Conservation (phyloP, 192 early-diverging fungal genomes). For the Backusella australiensis region DNA sequence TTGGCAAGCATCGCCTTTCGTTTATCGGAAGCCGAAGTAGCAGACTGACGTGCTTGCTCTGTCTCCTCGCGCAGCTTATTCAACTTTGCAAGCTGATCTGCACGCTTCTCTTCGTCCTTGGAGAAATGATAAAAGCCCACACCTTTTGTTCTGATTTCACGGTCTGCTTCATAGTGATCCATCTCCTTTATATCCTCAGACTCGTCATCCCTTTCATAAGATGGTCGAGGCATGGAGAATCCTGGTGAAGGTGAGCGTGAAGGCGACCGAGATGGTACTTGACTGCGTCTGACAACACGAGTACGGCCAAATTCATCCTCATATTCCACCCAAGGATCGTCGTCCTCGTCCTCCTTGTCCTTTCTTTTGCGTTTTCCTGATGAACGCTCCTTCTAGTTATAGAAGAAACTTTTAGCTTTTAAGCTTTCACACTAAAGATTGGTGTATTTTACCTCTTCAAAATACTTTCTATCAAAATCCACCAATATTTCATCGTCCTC, state of each 20-base stretch:
- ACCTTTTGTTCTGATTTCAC: slow-evolving; percentile 64
- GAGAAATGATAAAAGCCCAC: slow-evolving; percentile 71
- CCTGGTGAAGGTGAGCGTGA: slow-evolving; percentile 7
- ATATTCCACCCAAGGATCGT: slow-evolving; percentile 76
- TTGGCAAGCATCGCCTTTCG: slow-evolving; percentile 30
- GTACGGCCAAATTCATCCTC: slow-evolving; percentile 76
- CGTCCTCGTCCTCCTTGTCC: slow-evolving; percentile 8
- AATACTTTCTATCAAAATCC: slow-evolving; percentile 55
- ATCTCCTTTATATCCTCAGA: neutral
- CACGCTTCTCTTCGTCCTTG: slow-evolving; percentile 58
- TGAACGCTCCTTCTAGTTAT: slow-evolving; percentile 9
- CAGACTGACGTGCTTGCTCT: slow-evolving; percentile 37
- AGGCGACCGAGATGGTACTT: slow-evolving; percentile 18
- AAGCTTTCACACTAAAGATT: too few species aligned
- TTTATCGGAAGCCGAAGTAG: slow-evolving; percentile 35
- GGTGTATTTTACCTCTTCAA: slow-evolving; percentile 6
- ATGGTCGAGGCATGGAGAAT: neutral
- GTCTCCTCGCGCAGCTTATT: slow-evolving; percentile 55
- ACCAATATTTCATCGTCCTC: slow-evolving; percentile 44
- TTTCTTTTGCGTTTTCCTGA: slow-evolving; percentile 3
- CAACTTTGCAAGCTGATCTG: slow-evolving; percentile 59
- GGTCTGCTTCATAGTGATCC: slow-evolving; percentile 23
- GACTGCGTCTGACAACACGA: slow-evolving; percentile 41
- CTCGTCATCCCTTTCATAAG: neutral
- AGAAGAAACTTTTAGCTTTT: neutral